phyloP scores from a whole-genome alignment of 305 asterid genomes.

The Fraxinus velutina region DNA sequence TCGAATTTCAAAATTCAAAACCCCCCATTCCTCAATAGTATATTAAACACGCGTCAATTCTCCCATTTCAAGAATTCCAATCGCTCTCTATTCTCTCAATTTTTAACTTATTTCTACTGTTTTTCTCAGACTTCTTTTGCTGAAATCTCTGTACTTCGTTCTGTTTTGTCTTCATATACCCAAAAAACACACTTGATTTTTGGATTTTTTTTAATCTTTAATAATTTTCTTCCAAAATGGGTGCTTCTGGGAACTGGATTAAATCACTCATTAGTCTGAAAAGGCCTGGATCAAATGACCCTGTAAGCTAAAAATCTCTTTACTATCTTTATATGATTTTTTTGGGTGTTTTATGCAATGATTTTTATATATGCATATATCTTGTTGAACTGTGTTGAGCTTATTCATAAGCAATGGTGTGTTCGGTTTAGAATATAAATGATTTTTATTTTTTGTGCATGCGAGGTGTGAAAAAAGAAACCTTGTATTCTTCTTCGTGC shows the following conservation, averaged over 20 bases:
- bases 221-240: constrained; percentile 38
- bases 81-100: background rate
- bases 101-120: background rate
- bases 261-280: constrained; percentile 60
- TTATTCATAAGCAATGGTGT: background rate
- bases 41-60: constrained; percentile 20
- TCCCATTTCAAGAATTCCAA: constrained; percentile 31
- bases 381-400: background rate
- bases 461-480: background rate
- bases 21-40: background rate
- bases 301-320: constrained; percentile 33
- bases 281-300: constrained; percentile 45
- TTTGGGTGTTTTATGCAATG: background rate
- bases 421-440: background rate
- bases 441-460: background rate
- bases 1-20: constrained; percentile 35
- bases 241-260: constrained; percentile 89
- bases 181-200: background rate
- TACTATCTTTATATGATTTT: background rate
- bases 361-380: too few relatives aligned
- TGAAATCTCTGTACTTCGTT: constrained; percentile 13
- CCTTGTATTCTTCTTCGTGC: background rate
- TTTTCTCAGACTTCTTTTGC: constrained; percentile 2
- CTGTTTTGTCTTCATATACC: constrained; percentile 29
- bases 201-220: background rate